Evolutionary conservation across 2,329 filamentous ascomycete genomes (phyloP), one percentile per base, ranked within the genome.

Genomic region (Ploettnerulaceae sp.): DNA sequence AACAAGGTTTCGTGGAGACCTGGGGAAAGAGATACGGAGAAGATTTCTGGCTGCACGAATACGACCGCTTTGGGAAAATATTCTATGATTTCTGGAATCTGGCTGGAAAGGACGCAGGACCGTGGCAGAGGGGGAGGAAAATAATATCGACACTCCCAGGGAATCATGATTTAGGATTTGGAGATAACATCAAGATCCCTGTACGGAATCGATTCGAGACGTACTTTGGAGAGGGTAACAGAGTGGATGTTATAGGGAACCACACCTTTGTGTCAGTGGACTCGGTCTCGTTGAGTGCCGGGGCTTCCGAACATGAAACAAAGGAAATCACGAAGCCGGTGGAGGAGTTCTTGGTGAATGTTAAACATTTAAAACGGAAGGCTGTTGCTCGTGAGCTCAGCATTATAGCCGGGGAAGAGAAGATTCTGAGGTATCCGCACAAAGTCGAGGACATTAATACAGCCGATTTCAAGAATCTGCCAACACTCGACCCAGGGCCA

Each of bases 241-340:
- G 88, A 7, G 82, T 98, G 15, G 89, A 97, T 64, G 76, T 97
- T 4, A 76, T 97, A 43, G 93, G 88, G 9, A 98, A 98, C 62
- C 93, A 98, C 64, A 94, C 89, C 0, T 89, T 98, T 63, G 87
- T 98, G 15, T 94, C 89, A 0, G 76, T 98, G 6, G 93, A 98
- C 63, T 80, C 84, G 0, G 83, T 95, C 4, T 96, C 90, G 0
- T 67, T 97, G 58, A 95, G 89, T 61, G 91, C 93, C 3, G 75
- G 65, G 34, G 71, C 71, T 2, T 78, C 77, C 2, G 64, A 70
- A 37, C 70, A 72, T 28, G 67, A 72, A 40, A 65, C 67, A 4
- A 67, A 76, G 41, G 75, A 80, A 29, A 84, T 97, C 14, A 95
- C 87, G 72, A 75, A 75, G 18, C 88, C 90, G 0, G 79, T 85